Base-by-base conservation (phyloP, 2,329 filamentous ascomycete species). In the Phialophora tarda region DNA sequence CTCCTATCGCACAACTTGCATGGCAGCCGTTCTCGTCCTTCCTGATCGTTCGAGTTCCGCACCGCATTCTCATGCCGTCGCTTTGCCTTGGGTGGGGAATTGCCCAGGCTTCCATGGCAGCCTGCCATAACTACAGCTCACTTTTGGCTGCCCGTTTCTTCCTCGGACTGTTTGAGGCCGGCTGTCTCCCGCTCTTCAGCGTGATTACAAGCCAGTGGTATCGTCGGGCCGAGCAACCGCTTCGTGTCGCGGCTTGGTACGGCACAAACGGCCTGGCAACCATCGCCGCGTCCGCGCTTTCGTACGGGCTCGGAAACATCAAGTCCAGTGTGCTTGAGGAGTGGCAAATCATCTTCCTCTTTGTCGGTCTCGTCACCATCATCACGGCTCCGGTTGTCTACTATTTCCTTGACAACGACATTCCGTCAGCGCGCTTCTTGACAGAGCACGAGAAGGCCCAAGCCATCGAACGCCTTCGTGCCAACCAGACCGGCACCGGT, bases 221-320 rank as follows among this genome's bases (percentile, higher is more conserved):
- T 69, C 77, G 79, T 12, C 78, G 79, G 62, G 80, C 81, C 4
- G 87, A 91, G 71, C 88, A 90, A 74, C 86, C 88, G 0, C 75
- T 88, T 28, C 82, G 88, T 0, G 83, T 89, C 2, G 86, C 86
- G 0, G 83, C 83, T n/a, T 91, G 88, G 88, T 90, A 90, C 70
- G 81, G 85, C 3, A 88, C 85, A 0, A 89, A 86, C 59, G 86
- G 86, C 0, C 65, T 83, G 0, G 84, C 85, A 0, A 87, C 82
- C 5, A 85, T 89, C 48, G 75, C 86, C 12, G 86, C 85, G 0
- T 84, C 84, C 0, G 79, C 82, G 0, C 72, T 87, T 14, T 86
- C 86, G 0, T 88, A 82, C 64, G 86, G 85, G 0, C 76, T 89
- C 17, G 84, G 84, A 0, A 84, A 87, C 59, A 85, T 88, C 64